phyloP scores from a whole-genome alignment of 257 asterid genomes.

The Petrea volubilis region DNA sequence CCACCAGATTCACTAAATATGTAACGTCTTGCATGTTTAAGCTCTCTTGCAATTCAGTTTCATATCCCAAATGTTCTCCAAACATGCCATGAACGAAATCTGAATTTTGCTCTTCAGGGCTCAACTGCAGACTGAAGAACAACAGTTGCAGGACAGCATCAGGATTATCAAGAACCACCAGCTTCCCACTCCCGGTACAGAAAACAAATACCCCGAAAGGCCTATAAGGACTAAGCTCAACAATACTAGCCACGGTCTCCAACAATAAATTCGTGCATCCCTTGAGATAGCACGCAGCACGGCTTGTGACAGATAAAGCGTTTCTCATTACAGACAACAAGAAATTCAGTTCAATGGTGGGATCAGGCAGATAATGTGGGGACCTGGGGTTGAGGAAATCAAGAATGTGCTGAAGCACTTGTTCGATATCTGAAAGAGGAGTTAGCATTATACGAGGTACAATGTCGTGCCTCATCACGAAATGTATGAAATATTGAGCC shows the following conservation, averaged over 20 bases:
- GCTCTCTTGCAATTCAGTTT: constrained; percentile 60
- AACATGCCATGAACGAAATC: constrained; percentile 44
- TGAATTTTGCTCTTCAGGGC: constrained; percentile 44
- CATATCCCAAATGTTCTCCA: constrained; percentile 55
- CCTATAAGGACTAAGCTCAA: constrained; percentile 81
- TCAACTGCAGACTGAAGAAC: constrained; percentile 67
- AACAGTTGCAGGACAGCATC: constrained; percentile 77
- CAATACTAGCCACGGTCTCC: constrained; percentile 66
- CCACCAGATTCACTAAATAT: constrained; percentile 44
- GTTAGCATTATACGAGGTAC: constrained; percentile 78
- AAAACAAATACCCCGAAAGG: constrained; percentile 71
- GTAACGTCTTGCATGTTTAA: constrained; percentile 70
- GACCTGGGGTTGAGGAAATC: constrained; percentile 51
- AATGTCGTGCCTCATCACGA: constrained; percentile 63
- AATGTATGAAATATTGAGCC: constrained; percentile 64
- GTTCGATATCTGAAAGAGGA: constrained; percentile 59
- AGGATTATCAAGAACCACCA: constrained; percentile 61
- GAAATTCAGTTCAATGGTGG: constrained; percentile 37
- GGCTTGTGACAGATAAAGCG: constrained; percentile 63
- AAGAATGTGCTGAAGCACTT: constrained; percentile 44
- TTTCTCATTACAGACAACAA: constrained; percentile 59
- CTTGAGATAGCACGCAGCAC: constrained; percentile 73
- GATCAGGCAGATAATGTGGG: constrained; percentile 24
- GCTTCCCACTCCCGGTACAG: constrained; percentile 62
- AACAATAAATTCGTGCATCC: constrained; percentile 75